These are phyloP conservation scores for Schoenoplectus tabernaemontani DNA, from an alignment of 202 grass and related monocot species.

Conservation along the genomic window DNA sequence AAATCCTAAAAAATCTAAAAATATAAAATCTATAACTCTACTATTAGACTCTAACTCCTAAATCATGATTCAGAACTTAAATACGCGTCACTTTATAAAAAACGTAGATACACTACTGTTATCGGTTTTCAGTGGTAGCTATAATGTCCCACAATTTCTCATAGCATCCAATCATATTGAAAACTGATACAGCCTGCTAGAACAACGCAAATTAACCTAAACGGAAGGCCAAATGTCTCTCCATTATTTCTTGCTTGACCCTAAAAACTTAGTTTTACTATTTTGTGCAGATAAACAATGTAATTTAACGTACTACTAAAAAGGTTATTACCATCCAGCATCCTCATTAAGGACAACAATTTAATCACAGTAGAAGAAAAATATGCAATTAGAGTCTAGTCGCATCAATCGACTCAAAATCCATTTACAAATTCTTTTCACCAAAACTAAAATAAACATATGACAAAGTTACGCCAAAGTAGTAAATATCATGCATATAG, in stretches of 20 bases:
- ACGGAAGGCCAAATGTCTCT: neutral
- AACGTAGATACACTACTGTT: neutral
- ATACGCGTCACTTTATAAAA: no score
- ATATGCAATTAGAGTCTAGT: neutral
- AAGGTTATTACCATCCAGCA: neutral
- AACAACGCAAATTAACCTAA: neutral
- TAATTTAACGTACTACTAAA: neutral
- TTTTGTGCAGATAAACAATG: neutral
- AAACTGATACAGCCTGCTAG: neutral
- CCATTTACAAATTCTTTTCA: neutral
- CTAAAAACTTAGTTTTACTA: neutral
- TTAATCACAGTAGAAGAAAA: neutral
- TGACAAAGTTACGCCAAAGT: neutral
- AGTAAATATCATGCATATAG: constrained; percentile 13
- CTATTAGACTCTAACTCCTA: no score
- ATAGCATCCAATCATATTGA: neutral
- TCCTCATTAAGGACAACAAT: neutral
- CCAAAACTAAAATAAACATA: neutral
- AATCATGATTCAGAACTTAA: no score
- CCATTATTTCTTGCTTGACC: neutral
- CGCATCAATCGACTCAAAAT: neutral
- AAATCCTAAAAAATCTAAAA: no score
- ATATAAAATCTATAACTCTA: no score
- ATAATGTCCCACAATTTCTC: neutral
- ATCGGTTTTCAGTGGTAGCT: neutral